Evolutionary conservation across 2,329 filamentous ascomycete genomes (phyloP).

Genomic region (Pseudogymnoascus sp.): DNA sequence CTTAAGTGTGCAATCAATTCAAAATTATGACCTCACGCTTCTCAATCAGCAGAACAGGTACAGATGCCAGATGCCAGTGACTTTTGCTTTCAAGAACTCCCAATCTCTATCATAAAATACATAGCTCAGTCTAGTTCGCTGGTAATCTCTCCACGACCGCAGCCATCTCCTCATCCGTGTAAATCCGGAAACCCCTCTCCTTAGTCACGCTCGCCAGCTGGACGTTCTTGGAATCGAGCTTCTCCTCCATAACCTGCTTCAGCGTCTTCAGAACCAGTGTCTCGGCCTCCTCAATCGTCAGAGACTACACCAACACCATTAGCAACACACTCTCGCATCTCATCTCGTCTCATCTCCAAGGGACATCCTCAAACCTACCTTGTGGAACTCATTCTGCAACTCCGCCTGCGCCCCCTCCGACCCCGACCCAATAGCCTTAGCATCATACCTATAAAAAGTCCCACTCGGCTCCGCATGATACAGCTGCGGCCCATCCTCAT

Average conservation of each 20-base stretch:
- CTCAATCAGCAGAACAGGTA: background rate
- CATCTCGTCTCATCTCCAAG: too few species aligned
- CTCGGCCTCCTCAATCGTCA: conserved; percentile 88
- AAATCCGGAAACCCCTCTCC: conserved; percentile 97
- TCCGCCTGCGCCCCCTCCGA: conserved; percentile 97
- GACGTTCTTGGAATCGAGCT: conserved; percentile 97
- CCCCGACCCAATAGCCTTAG: conserved; percentile 95
- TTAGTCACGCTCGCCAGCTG: conserved; percentile 96
- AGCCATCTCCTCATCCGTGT: conserved; percentile 96
- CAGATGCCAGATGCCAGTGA: background rate
- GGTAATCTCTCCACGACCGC: conserved; percentile 78
- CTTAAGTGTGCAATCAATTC: background rate
- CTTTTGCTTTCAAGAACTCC: background rate
- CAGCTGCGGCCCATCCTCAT: conserved; percentile 93
- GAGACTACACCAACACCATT: conserved; percentile 48
- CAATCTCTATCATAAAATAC: conserved; percentile 9
- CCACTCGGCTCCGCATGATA: conserved; percentile 98
- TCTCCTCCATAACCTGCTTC: conserved; percentile 99
- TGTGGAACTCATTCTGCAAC: conserved; percentile 97
- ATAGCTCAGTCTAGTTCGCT: conserved; percentile 43
- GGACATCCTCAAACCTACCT: conserved; percentile 39
- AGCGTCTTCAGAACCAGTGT: conserved; percentile 93
- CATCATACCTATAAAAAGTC: conserved; percentile 98
- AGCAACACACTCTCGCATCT: too few species aligned
- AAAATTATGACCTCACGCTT: background rate